Base-by-base conservation (phyloP, 2,329 filamentous ascomycete genomes). In the Emergomyces orientalis region DNA sequence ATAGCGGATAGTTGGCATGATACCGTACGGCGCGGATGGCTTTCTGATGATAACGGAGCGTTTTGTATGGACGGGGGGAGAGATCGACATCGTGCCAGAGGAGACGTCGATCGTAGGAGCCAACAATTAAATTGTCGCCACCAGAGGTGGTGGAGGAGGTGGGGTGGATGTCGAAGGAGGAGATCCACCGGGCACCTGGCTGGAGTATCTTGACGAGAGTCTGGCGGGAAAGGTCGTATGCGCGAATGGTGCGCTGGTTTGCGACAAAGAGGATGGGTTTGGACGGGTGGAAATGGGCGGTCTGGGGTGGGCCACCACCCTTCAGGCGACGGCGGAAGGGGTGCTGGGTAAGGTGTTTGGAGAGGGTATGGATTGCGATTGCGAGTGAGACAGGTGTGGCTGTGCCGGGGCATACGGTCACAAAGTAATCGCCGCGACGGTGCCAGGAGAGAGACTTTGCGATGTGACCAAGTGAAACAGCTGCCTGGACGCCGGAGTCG, bases 81-180 rank as follows among this genome's bases (percentile, higher is more conserved):
- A 99, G 85, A 69, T 99, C 94, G 61, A 97, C 83, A 77, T 99
- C 94, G 78, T 97, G 94, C 94, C 94, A 99, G 39, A 99, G 82
- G 2, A 99, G 82, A 56, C 93, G 87, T 67, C 92, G 87, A 78
- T 99, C 94, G 77, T 97, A 99, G 0, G 91, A 94, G 54, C 92
- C 91, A 13, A 97, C 90, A 64, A 97, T 90, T 62, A 99, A 77
- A 73, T 99, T 97, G 77, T 96, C 92, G 55, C 94, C 94, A 22
- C 89, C 89, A 1, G 92, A 86, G 73, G 97, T 93, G 54, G 96
- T 84, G 69, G 95, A 91, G 65, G 97, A 92, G n/a, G 76, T 79
- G 0, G 92, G 88, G 76, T 99, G 95, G 54, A 99, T 85, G 70
- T 96, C 92, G 69, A 99, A 93, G 19, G 87, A 90, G 1, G 90